Base-by-base conservation (phyloP, 345 rosid species). In the Populus nigra region DNA sequence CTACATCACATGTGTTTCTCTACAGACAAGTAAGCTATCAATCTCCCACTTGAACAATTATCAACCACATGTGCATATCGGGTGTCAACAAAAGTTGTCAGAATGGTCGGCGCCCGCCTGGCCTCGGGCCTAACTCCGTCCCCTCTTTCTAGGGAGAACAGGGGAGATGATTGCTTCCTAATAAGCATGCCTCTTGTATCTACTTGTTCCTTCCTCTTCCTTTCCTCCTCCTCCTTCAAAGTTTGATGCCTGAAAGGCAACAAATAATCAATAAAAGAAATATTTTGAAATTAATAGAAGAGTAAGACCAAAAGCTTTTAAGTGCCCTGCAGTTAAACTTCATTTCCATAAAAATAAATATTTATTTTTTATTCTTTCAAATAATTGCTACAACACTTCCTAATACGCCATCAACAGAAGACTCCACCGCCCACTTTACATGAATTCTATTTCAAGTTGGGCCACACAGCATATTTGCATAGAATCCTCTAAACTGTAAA, bases 371-470 rank as follows among this genome's bases (percentile, higher is more conserved):
- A 2, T 31, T 31, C 3, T 31, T 31, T 31, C 3, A 31, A 31
- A 31, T 31, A 31, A 31, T 31, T 31, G 2, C 33, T 31, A 2
- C 33, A 31, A 31, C 33, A 2, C 33, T 31, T 31, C 33, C 33
- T 0, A 31, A 2, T 31, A 31, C 33, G 77, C 65, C 69, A 43
- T 53, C 73, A 7, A 11, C 68, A 35, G 33, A 45, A 35, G 68
- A 68, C 15, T 31, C 43, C 17, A 33, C 72, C 38, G 5, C n/a
- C 80, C 78, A 81, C 82, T 68, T 78, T 80, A 2, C 27, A 25
- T 73, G 88, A 67, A 70, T 49, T 66, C 27, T 68, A 25, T 65
- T 69, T 33, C 65, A 49, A 73, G 71, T 66, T 74, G 82, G 74
- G 75, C 82, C 82, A 79, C 85, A 0, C 5, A 27, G n/a, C 29